Conservation (phyloP, 257 asterid genomes). For the Ophiorrhiza pumila region DNA sequence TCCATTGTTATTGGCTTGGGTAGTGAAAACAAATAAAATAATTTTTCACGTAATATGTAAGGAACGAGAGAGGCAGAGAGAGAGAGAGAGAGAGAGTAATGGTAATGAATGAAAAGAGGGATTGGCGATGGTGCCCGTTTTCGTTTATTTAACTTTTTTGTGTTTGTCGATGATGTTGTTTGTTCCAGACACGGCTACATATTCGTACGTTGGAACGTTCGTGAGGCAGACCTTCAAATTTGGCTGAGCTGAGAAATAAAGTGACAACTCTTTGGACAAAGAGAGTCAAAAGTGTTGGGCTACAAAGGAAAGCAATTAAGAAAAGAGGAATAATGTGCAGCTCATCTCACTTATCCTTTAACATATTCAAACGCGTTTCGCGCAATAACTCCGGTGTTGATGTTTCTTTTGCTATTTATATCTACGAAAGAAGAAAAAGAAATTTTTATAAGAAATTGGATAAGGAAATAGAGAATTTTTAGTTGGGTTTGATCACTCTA, state of each 20-base stretch:
- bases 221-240: background rate
- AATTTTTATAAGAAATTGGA: too few species aligned
- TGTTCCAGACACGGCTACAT: background rate
- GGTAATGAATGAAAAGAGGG: too few species aligned
- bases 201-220: too few species aligned
- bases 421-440: too few species aligned
- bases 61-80: background rate
- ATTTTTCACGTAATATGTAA: background rate
- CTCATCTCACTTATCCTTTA: too few species aligned
- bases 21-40: background rate
- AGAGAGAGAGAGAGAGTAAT: too few species aligned
- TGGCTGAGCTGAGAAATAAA: too few species aligned
- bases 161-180: background rate
- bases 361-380: background rate
- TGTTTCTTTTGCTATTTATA: too few species aligned
- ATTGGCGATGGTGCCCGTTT: too few species aligned
- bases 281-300: background rate
- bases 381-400: background rate
- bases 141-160: background rate
- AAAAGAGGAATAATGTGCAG: background rate
- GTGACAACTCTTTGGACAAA: too few species aligned
- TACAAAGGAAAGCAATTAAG: background rate
- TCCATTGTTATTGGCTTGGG: slow-evolving; percentile 16
- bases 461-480: too few species aligned
- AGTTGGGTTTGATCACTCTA: too few species aligned